Percentiles rank a stretch among this genome's conserved stretches.
Evolutionary conservation across 140 eudicot genomes (phyloP).

Genomic region (Artemisia princeps): DNA sequence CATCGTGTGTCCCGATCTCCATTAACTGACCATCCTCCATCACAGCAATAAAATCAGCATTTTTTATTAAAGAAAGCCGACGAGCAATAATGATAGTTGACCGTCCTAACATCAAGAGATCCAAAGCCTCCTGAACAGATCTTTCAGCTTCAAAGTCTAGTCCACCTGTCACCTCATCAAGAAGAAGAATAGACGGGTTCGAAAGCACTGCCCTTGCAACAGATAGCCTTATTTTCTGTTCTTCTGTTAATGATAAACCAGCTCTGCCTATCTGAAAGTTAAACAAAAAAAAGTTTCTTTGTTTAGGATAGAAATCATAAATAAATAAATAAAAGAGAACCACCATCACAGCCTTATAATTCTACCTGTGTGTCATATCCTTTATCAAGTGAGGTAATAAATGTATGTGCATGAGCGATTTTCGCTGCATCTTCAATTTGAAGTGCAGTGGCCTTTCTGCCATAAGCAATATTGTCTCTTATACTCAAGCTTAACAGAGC

Average conservation of each 20-base stretch:
- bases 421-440: constrained; percentile 97
- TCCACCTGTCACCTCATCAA: constrained; percentile 97
- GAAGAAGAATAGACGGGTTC: constrained; percentile 84
- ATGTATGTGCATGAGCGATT: constrained; percentile 85
- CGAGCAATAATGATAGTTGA: constrained; percentile 88
- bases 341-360: not conserved
- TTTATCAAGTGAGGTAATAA: constrained; percentile 75
- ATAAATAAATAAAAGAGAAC: not conserved
- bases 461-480: constrained; percentile 86
- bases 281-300: constrained; percentile 10
- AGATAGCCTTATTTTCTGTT: constrained; percentile 79
- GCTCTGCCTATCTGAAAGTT: constrained; percentile 70
- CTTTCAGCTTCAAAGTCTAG: constrained; percentile 97
- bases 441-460: constrained; percentile 68
- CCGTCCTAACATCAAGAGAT: constrained; percentile 85
- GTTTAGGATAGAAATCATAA: not conserved
- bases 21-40: constrained; percentile 95
- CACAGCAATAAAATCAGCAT: constrained; percentile 92
- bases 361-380: constrained; percentile 94
- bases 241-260: constrained; percentile 73
- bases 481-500: constrained; percentile 86
- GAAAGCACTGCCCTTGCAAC: constrained; percentile 91
- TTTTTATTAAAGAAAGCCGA: constrained; percentile 68
- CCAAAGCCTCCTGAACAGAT: constrained; percentile 93
- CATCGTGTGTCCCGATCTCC: constrained; percentile 95